Conservation (phyloP, 805 yeast genomes). For the Nakazawaea populi region DNA sequence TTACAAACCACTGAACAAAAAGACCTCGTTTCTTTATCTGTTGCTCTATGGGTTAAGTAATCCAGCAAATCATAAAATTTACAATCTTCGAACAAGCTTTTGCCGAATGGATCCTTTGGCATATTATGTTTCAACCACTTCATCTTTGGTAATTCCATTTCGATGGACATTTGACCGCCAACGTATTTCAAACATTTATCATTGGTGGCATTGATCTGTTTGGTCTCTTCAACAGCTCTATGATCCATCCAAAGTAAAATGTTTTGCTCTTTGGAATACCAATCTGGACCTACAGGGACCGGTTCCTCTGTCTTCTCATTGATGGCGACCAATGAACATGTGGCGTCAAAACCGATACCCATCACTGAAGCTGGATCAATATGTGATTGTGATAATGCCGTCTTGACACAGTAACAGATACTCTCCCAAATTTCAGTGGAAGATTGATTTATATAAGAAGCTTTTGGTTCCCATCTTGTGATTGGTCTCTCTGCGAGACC, state of each 20-base stretch:
- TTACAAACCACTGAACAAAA: slow-evolving; percentile 91
- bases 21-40: slow-evolving; percentile 81
- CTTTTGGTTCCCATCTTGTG: slow-evolving; percentile 67
- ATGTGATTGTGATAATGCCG: slow-evolving; percentile 68
- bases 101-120: slow-evolving; percentile 41
- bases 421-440: slow-evolving; percentile 89
- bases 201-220: slow-evolving; percentile 70
- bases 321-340: slow-evolving; percentile 88
- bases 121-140: slow-evolving; percentile 90
- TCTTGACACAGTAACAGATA: slow-evolving; percentile 75
- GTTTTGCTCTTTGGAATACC: slow-evolving; percentile 64
- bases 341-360: slow-evolving; percentile 96
- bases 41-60: slow-evolving; percentile 85
- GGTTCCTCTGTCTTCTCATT: slow-evolving; percentile 62
- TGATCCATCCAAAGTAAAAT: slow-evolving; percentile 98
- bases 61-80: slow-evolving; percentile 93
- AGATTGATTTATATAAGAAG: slow-evolving; percentile 77
- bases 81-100: slow-evolving; percentile 41
- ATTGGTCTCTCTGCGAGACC: slow-evolving; percentile 77
- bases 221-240: slow-evolving; percentile 79
- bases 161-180: slow-evolving; percentile 97
- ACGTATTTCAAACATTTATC: slow-evolving; percentile 84
- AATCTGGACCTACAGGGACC: slow-evolving; percentile 90
- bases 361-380: slow-evolving; percentile 61
- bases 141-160: slow-evolving; percentile 96